Percentiles rank a stretch among this genome's conserved stretches.
phyloP scores from a whole-genome alignment of 2,329 filamentous ascomycete species.

The Elsinoe arachidis region DNA sequence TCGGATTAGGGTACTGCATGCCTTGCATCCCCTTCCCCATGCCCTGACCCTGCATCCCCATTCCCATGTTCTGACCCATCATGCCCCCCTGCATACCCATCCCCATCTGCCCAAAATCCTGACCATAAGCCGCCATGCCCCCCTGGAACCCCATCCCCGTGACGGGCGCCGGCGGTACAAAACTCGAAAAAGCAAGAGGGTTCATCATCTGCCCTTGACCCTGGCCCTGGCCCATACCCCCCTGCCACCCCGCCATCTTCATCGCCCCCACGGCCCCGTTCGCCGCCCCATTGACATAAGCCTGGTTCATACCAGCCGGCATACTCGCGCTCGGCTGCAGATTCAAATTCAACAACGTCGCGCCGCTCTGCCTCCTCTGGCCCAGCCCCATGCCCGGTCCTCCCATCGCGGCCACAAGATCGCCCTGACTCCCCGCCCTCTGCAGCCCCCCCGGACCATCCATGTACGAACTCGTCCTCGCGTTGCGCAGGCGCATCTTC shows the following conservation, averaged over 20 bases:
- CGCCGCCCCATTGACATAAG: neutral
- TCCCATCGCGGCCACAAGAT: neutral
- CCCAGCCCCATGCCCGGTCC: neutral
- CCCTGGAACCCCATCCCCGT: constrained; percentile 12
- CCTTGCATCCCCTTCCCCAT: constrained; percentile 11
- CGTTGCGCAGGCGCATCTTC: constrained; percentile 18
- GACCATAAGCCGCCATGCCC: constrained; percentile 8
- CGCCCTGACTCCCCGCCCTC: neutral
- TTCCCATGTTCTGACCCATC: neutral
- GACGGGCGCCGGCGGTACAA: constrained; percentile 4
- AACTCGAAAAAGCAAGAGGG: neutral
- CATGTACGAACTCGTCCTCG: neutral
- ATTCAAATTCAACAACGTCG: neutral
- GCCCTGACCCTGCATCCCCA: neutral
- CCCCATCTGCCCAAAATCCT: neutral
- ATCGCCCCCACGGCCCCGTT: neutral
- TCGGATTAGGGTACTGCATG: constrained; percentile 4
- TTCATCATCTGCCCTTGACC: constrained; percentile 1
- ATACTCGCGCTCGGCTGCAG: constrained; percentile 1
- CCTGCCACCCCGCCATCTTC: constrained; percentile 18
- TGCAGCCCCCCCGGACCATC: neutral
- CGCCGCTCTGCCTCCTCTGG: neutral
- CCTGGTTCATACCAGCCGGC: neutral
- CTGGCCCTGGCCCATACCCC: constrained; percentile 16
- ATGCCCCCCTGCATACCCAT: constrained; percentile 6